Evolutionary conservation across 139 green algal species (phyloP).

Genomic region (Gonium pectorale): DNA sequence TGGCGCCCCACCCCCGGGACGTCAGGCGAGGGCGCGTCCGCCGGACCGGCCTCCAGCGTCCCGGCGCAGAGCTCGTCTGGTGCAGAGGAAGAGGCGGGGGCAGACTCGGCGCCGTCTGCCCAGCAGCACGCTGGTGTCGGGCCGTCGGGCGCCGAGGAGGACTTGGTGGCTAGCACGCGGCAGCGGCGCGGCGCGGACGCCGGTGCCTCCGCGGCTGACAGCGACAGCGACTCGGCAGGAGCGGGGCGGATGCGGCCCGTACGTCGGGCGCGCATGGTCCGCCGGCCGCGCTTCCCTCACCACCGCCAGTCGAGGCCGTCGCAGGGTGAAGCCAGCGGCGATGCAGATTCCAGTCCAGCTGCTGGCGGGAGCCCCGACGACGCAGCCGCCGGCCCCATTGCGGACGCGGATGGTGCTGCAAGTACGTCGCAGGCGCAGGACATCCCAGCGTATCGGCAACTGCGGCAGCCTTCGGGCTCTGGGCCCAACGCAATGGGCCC

Average conservation of each 20-base stretch:
- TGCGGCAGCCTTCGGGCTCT: background rate
- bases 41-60: too few species aligned
- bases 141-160: background rate
- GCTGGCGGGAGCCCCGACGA: background rate
- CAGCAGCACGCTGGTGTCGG: background rate
- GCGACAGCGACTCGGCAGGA: too few species aligned
- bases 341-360: background rate
- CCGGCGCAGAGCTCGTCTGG: too few species aligned
- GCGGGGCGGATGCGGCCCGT: background rate
- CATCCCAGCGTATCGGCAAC: slow-evolving; percentile 15
- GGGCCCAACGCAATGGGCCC: background rate
- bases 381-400: background rate
- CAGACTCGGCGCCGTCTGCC: background rate
- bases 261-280: slow-evolving; percentile 10
- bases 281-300: background rate
- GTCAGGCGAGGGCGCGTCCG: background rate
- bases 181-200: background rate
- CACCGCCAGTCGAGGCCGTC: background rate
- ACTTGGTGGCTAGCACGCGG: slow-evolving; percentile 6
- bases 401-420: background rate
- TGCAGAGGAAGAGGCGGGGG: background rate
- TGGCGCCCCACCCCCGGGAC: background rate
- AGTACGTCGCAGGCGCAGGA: background rate
- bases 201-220: too few species aligned
- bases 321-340: background rate